Conservation (phyloP, 2,329 filamentous ascomycete genomes). For the Immersiporthe knoxdaviesiana region DNA sequence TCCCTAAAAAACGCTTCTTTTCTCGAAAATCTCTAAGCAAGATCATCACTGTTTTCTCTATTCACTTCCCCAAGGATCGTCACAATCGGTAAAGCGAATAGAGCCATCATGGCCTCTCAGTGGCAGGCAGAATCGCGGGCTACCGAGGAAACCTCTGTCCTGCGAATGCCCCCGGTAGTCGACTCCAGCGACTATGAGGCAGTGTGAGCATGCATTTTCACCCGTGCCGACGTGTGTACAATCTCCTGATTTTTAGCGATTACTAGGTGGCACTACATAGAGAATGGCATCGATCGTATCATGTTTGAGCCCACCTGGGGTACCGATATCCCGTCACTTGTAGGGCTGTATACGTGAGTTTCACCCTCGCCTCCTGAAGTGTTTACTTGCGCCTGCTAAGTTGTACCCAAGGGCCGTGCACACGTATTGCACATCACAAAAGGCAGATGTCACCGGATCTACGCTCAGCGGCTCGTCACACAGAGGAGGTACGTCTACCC, state of each 20-base stretch:
- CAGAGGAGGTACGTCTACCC: neutral
- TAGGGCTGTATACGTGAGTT: constrained; percentile 3
- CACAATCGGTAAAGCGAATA: neutral
- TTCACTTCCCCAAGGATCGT: neutral
- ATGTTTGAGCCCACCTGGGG: neutral
- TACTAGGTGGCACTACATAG: neutral
- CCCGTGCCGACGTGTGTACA: neutral
- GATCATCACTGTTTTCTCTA: neutral
- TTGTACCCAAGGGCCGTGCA: neutral
- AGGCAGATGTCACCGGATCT: neutral
- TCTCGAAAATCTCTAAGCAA: neutral
- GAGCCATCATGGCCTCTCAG: constrained; percentile 1
- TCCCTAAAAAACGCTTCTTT: no score
- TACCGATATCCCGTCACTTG: neutral
- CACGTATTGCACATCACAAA: neutral
- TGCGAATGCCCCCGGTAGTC: neutral
- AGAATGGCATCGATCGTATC: neutral
- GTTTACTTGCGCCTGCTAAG: neutral
- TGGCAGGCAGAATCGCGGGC: neutral
- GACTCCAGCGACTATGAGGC: neutral
- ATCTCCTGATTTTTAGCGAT: neutral
- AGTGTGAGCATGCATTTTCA: neutral
- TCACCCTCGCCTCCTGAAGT: neutral
- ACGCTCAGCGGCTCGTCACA: neutral
- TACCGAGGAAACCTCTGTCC: neutral